A percentile compares a stretch with the other conserved stretches of the same genome.
Evolutionary conservation across 139 green algal genomes (phyloP).

Genomic region (Pleodorina starrii): DNA sequence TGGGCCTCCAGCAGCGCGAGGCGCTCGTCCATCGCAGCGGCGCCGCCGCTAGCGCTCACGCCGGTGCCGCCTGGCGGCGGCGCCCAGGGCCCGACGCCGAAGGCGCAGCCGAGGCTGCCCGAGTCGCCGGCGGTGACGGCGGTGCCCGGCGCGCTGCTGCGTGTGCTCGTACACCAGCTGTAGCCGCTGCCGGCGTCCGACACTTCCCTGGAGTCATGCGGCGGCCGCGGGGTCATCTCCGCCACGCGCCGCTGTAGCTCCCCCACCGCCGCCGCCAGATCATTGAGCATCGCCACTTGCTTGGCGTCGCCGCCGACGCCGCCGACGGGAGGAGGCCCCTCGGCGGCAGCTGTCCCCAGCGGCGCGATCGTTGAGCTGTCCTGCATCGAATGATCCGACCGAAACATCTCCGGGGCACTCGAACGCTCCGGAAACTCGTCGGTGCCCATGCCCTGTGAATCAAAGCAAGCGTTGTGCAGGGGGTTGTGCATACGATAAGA

Average conservation of each 20-base stretch:
- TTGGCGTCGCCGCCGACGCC: background rate
- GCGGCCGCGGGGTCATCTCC: constrained; percentile 12
- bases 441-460: background rate
- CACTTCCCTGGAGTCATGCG: background rate
- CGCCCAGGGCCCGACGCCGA: background rate
- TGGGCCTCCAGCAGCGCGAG: background rate
- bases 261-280: background rate
- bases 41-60: background rate
- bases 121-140: background rate
- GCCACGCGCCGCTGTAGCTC: background rate
- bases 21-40: background rate
- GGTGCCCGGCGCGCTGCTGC: background rate
- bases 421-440: background rate
- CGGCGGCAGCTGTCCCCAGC: background rate
- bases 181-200: constrained; percentile 6
- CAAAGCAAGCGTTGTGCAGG: no score
- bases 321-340: background rate
- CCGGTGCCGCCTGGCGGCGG: background rate
- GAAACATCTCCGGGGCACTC: background rate
- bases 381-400: no score
- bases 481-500: no score
- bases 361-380: background rate
- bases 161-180: background rate
- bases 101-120: background rate
- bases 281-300: background rate